Base-by-base conservation (phyloP, 306 rosid species). In the Bauhinia variegata region DNA sequence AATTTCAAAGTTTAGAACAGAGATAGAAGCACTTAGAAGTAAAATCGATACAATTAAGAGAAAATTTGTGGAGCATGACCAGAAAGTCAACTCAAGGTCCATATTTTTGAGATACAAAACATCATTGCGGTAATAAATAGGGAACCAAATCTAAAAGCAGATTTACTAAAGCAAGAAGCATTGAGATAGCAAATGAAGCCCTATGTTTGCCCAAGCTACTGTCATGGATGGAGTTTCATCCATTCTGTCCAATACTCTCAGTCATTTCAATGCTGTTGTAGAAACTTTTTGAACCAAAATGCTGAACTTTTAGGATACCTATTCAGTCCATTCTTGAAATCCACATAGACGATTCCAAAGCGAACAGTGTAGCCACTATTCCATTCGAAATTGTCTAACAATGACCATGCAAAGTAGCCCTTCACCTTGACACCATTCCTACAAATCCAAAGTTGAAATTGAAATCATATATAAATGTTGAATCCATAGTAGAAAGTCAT, bases 351-450 rank as follows among this genome's bases (percentile, higher is more conserved):
- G 9, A 84, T 75, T 13, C 89, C 96, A 54, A 88, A 88, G 0
- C 88, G 79, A 41, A 84, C 80, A 0, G 74, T 67, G 73, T 88
- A 86, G 19, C 91, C 89, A 4, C 73, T 43, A n/a, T 0, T 11
- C 93, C 87, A 87, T 68, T 88, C 88, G 8, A 78, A 88, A 50
- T 82, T 82, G 74, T 88, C 95, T 63, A 88, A 71, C 63, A 88
- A 72, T 36, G 91, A 85, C 95, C 91, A 88, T 34, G 87, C 76
- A 67, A 88, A 85, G 76, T 77, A 87, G 17, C 95, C 90, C 72
- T 78, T 87, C 76, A 84, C 88, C 33, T 82, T 80, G 41, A 76
- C 91, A 31, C 91, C 91, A 65, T 68, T 70, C 79, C 88, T 88
- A 36, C 70, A 73, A 59, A 46, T 58, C 28, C 61, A 46, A 44